phyloP scores from a whole-genome alignment of 768 basidiomycete species.

The Tubosaeta brunneosetosa region DNA sequence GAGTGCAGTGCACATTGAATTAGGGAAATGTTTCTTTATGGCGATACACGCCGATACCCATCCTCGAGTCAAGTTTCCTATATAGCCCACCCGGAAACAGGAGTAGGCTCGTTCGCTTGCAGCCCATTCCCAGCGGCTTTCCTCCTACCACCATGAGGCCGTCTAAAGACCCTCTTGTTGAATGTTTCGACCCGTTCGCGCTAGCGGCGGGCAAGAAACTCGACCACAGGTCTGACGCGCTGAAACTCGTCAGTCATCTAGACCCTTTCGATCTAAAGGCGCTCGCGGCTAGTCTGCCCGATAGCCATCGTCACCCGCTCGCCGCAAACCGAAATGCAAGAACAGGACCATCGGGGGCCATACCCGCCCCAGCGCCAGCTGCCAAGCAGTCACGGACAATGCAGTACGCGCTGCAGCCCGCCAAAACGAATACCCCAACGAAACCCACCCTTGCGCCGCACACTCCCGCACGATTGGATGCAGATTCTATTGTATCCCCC shows the following conservation, averaged over 20 bases:
- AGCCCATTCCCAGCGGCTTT: conserved; percentile 3
- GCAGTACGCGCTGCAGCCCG: conserved; percentile 21
- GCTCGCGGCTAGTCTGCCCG: conserved; percentile 4
- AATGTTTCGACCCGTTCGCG: conserved; percentile 31
- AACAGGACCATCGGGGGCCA: neutral
- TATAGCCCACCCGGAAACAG: conserved; percentile 8
- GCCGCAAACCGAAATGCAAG: conserved; percentile 7
- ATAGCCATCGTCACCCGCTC: conserved; percentile 3
- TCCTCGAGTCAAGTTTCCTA: conserved; percentile 19
- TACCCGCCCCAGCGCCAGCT: neutral
- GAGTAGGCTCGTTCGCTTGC: conserved; percentile 11
- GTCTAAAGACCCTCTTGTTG: conserved; percentile 23
- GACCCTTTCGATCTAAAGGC: conserved; percentile 30
- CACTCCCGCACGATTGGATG: conserved; percentile 31
- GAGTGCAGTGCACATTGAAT: too few relatives aligned
- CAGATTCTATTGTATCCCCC: conserved; percentile 24
- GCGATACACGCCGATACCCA: conserved; percentile 7
- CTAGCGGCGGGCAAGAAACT: conserved; percentile 21
- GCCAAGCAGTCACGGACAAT: conserved; percentile 17
- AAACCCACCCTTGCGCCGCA: conserved; percentile 18
- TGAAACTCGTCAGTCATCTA: too few relatives aligned
- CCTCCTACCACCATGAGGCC: conserved; percentile 18
- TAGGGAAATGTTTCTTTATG: conserved; percentile 2
- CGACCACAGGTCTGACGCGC: neutral
- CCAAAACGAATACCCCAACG: conserved; percentile 6